Evolutionary conservation across 108 stramenopile species (phyloP), one percentile per base, ranked within the genome.

Genomic region (Fragilaria crotonensis): DNA sequence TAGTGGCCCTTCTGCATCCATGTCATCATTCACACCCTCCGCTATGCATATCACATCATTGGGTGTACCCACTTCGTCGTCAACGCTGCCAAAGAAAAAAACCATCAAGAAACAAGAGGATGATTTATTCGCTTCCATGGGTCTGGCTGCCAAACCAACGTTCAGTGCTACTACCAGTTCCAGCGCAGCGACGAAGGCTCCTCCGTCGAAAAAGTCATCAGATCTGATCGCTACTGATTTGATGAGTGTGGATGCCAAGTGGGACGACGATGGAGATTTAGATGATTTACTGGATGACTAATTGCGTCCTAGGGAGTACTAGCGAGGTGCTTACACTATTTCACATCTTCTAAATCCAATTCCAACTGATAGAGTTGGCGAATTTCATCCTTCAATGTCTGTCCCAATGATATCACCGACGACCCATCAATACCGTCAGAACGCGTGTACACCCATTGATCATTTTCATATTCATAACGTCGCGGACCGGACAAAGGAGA

Each of bases 401-500:
- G 53, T 46, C 66, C 81, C 65, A 86, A 54, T 62, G 5, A 62
- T 33, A 29, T 66, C 70, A 18, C 54, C 22, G 31, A 20, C 54
- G 29, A 25, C 36, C 18, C 14, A 33, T 19, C 48, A 27, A 28
- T 30, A n/a, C 33, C 14, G 9, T 14, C 54, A 41, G 25, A 56
- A 11, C 85, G 74, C 26, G 85, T 87, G 45, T 70, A 78, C 5
- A 89, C 72, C 91, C 91, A 93, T 46, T 71, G 57, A 18, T 74
- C 58, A 29, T 67, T 63, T 48, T 81, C 78, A 61, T 80, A 90
- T 64, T 95, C 89, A 61, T 89, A 97, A 47, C 96, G 79, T 61
- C 83, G 75, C 14, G 96, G 96, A 7, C 96, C 96, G 45, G 81
- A 83, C 30, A 95, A 45, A 1, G 96, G 96, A 25, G 89, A 91